Evolutionary conservation across 2,329 filamentous ascomycete species (phyloP), one percentile per base, ranked within the genome.

Genomic region (Chaetomiaceae sp.): DNA sequence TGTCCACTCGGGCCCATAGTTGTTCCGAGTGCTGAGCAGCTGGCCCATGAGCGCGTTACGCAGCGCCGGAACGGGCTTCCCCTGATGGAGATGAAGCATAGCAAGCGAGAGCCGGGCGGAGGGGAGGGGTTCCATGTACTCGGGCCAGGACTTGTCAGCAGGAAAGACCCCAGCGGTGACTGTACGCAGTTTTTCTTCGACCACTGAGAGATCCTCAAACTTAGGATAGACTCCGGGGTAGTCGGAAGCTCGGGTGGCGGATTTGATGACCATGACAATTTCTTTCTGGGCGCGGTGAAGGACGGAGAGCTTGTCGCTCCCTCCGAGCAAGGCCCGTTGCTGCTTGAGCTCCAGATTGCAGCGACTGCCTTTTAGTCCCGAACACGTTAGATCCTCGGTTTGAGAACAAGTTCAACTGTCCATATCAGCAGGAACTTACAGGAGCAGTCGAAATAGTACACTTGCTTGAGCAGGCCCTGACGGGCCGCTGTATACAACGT

Each of bases 91-190:
- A 48, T 63, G 63, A 23, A 67, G 58, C 16, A 45, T 25, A 18
- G 61, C 62, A 3, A 68, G 54, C 20, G 36, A 52, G 36, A 60
- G 51, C 21, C 59, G 63, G 8, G 60, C 55, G 4, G 48, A 43
- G 1, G 66, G 65, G 37, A 69, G 44, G 8, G 66, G 66, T 34
- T 66, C 65, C 29, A 67, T 51, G 38, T 61, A 54, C 21, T 60
- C 58, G 1, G 65, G 63, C 66, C 66, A 68, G 11, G 54, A 13
- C 47, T 57, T 49, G 33, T 27, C 51, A 5, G 55, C 1, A 5
- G 37, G 55, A 20, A 61, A 58, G 16, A 52, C 56, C n/a, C 37
- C 43, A 18, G 45, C 10, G 38, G 55, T 51, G 46, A 62, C 48
- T 32, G 48, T 55, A n/a, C 49, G 51, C 9, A 66, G 37, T 30